phyloP scores from a whole-genome alignment of 2,329 filamentous ascomycete species.

The Diaporthe eres region DNA sequence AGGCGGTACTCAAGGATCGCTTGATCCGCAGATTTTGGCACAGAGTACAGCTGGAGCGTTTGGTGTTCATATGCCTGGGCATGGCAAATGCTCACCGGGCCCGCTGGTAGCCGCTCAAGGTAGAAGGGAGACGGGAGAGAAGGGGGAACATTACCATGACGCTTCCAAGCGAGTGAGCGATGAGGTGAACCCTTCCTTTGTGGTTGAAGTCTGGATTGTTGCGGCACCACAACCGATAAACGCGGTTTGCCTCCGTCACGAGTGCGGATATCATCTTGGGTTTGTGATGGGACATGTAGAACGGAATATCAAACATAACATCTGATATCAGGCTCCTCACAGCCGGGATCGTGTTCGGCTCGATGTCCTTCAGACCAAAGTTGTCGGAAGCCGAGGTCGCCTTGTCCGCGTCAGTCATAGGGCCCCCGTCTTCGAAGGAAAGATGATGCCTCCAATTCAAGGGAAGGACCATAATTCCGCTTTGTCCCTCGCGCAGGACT shows the following conservation, averaged over 20 bases:
- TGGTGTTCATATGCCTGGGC: background rate
- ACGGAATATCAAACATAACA: slow-evolving; percentile 98
- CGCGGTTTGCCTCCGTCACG: slow-evolving; percentile 90
- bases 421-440: slow-evolving; percentile 85
- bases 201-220: slow-evolving; percentile 92
- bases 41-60: background rate
- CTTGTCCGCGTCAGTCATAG: slow-evolving; percentile 68
- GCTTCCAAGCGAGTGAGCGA: slow-evolving; percentile 93
- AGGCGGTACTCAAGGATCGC: no score
- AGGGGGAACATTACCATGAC: slow-evolving; percentile 73
- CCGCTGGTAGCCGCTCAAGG: background rate
- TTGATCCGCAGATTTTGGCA: background rate
- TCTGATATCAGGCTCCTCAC: slow-evolving; percentile 96
- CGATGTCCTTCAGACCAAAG: slow-evolving; percentile 85
- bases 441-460: slow-evolving; percentile 94
- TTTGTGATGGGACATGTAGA: slow-evolving; percentile 97
- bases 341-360: slow-evolving; percentile 88
- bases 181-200: slow-evolving; percentile 87
- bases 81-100: background rate
- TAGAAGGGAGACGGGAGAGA: background rate
- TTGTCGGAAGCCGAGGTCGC: slow-evolving; percentile 70
- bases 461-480: slow-evolving; percentile 93
- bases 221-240: slow-evolving; percentile 94
- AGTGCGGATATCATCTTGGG: slow-evolving; percentile 93
- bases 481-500: slow-evolving; percentile 81